phyloP scores from a whole-genome alignment of 257 asterid genomes.

The Perilla frutescens region DNA sequence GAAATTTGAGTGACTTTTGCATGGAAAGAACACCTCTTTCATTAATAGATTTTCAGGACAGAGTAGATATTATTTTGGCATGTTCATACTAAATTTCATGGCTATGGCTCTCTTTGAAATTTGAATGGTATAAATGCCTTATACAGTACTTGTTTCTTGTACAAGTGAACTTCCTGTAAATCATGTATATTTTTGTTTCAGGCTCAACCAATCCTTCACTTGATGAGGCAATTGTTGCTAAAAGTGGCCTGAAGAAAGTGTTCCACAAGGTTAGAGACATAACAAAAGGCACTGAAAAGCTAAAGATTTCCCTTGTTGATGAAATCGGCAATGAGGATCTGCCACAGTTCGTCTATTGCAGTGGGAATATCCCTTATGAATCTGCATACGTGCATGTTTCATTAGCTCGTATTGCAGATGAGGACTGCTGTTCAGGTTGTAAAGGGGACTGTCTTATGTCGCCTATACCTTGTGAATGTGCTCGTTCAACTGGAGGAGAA shows the following conservation, averaged over 20 bases:
- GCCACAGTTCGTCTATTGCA: conserved; percentile 55
- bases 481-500: conserved; percentile 81
- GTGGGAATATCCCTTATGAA: conserved; percentile 52
- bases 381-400: conserved; percentile 61
- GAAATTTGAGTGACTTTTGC: not conserved
- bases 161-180: not conserved
- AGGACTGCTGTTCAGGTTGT: conserved; percentile 70
- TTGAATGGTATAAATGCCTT: not conserved
- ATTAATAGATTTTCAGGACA: not conserved
- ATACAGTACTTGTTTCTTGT: not conserved
- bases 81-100: not conserved
- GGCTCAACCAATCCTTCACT: conserved; percentile 16
- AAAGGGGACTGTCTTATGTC: conserved; percentile 65
- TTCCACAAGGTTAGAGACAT: conserved; percentile 45
- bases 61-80: not conserved
- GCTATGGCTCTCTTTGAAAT: no score
- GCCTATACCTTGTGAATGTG: conserved; percentile 75
- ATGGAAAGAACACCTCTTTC: conserved; percentile 3
- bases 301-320: conserved; percentile 60
- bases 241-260: conserved; percentile 26
- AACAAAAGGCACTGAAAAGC: conserved; percentile 63
- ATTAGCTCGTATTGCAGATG: conserved; percentile 73
- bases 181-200: conserved; percentile 28
- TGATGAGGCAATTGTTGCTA: conserved; percentile 9
- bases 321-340: conserved; percentile 51